Evolutionary conservation across 495 filamentous ascomycete genomes (phyloP), one percentile per base, ranked within the genome.

Genomic region (Penicillium fimorum): DNA sequence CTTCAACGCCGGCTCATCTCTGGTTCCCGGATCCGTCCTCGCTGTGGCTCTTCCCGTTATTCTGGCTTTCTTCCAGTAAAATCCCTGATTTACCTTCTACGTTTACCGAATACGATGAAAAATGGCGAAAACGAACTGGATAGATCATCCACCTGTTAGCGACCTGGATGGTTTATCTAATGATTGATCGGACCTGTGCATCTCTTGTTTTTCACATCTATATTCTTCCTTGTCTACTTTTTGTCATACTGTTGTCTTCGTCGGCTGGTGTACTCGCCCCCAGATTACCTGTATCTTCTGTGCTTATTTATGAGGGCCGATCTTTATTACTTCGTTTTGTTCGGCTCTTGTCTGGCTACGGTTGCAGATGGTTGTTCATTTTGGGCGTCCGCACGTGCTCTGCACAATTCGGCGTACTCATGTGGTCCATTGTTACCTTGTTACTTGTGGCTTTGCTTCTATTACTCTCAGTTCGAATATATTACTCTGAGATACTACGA

Each of bases 51-150:
- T 67, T 12, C 56, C 64, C 20, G 29, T 67, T 38, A 47, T 69
- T 12, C 27, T 66, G 43, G 63, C 63, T 12, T 30, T 67, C 29
- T 60, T 69, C 45, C 57, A 64, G 52, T 67, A 65, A 24, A 46
- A 6, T 1, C 6, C 11, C 24, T 12, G 29, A 10, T 20, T 5
- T 7, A 20, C 10, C 5, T 24, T 20, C 25, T 27, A 2, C 22
- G 18, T 24, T 29, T 46, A 35, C 12, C 4, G 9, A 44, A 37
- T 12, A 50, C 15, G 48, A 32, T 38, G 17, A 47, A 20, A 32
- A 41, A 51, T 25, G 22, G 38, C 24, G 13, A 3, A 47, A 47
- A 47, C 29, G 45, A 47, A 30, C 10, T 25, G 5, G 25, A 3
- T 15, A 29, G 9, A 38, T 17, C n/a, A 50, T 35, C 12, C 20